Evolutionary conservation across 177 flowering plant species (phyloP).

Genomic region (Tripterygium wilfordii): DNA sequence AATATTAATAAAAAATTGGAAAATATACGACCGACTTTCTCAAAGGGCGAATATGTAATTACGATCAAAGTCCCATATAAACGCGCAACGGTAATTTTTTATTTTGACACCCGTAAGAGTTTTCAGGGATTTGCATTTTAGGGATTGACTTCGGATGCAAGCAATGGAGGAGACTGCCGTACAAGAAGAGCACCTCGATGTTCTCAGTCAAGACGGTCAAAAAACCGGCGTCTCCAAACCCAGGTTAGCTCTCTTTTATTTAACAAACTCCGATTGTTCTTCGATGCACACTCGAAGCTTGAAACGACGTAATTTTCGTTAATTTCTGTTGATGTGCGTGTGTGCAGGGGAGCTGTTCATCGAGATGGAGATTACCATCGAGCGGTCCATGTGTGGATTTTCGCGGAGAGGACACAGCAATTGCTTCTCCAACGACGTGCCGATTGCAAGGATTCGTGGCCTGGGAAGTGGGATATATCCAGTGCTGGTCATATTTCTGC

Average conservation of each 20-base stretch:
- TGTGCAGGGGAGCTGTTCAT: conserved; percentile 63
- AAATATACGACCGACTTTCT: no score
- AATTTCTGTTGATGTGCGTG: neutral
- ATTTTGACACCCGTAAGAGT: no score
- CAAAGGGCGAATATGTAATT: no score
- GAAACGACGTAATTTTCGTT: neutral
- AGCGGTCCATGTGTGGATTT: conserved; percentile 89
- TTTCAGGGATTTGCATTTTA: no score
- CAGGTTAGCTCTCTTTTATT: conserved; percentile 29
- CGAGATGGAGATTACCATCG: conserved; percentile 87
- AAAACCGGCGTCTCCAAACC: conserved; percentile 70
- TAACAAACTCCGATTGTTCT: neutral
- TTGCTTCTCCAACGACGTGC: conserved; percentile 81
- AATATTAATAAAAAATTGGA: no score
- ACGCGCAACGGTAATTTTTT: no score
- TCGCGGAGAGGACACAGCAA: conserved; percentile 74
- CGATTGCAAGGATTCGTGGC: conserved; percentile 88
- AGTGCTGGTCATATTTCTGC: conserved; percentile 97
- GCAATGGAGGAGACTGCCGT: conserved; percentile 8
- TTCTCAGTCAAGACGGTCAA: conserved; percentile 62
- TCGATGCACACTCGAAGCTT: no score
- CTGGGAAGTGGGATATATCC: conserved; percentile 89
- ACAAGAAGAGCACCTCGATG: conserved; percentile 64
- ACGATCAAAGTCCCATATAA: no score
- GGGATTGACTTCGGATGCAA: no score